These are phyloP conservation scores for Aspergillus jensenii DNA, from an alignment of 2,329 filamentous ascomycete genomes.

Conservation along the genomic window DNA sequence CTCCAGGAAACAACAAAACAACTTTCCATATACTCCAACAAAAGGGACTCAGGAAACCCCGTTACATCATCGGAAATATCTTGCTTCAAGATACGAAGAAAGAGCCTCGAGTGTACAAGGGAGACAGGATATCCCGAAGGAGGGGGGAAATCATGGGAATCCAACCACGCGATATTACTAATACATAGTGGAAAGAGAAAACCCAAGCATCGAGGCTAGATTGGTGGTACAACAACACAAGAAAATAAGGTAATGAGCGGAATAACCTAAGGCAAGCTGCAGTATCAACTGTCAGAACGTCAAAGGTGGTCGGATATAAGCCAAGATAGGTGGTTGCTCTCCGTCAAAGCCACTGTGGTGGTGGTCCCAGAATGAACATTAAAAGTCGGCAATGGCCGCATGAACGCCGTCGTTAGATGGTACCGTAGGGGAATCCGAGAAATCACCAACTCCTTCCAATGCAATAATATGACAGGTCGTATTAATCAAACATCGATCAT, in stretches of 20 bases:
- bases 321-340: conserved; percentile 3
- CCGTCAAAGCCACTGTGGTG: conserved; percentile 5
- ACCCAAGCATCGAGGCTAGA: conserved; percentile 16
- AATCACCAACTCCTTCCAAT: conserved; percentile 34
- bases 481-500: conserved; percentile 60
- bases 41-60: conserved; percentile 10
- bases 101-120: background rate
- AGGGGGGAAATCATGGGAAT: conserved; percentile 5
- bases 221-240: conserved; percentile 15
- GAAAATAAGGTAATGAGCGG: conserved; percentile 18
- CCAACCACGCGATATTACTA: conserved; percentile 13
- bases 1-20: conserved; percentile 5
- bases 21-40: conserved; percentile 16
- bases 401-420: conserved; percentile 25
- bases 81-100: conserved; percentile 12
- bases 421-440: conserved; percentile 19
- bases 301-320: conserved; percentile 13
- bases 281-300: background rate
- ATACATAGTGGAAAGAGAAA: conserved; percentile 8
- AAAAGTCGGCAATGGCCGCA: conserved; percentile 18
- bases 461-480: conserved; percentile 28
- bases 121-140: conserved; percentile 3
- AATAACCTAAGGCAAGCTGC: conserved; percentile 3
- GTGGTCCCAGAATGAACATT: conserved; percentile 11
- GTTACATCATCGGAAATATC: conserved; percentile 5